Percentiles rank a stretch among this genome's conserved stretches.
Conservation (phyloP, 345 rosid genomes). For the Geranium brycei region DNA sequence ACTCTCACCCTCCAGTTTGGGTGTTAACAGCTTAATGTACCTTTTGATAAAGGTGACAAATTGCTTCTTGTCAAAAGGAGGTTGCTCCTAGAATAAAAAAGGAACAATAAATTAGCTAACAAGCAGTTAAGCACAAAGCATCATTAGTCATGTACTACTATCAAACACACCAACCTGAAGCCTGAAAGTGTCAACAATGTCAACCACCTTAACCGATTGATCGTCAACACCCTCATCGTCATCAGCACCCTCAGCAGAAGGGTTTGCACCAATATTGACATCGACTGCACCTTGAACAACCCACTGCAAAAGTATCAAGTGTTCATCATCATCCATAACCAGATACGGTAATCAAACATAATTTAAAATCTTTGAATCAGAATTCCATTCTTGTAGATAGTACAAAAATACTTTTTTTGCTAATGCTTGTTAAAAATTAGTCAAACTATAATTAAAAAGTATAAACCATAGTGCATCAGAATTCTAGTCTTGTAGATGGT, state of each 20-base stretch:
- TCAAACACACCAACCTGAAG: constrained; percentile 52
- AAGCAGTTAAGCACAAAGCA: too few species aligned
- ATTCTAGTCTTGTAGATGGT: too few species aligned
- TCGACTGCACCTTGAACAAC: constrained; percentile 60
- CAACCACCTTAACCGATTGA: constrained; percentile 67
- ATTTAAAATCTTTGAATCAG: too few species aligned
- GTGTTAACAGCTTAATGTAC: constrained; percentile 58
- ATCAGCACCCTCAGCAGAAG: constrained; percentile 78
- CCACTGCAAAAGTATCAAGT: constrained; percentile 38
- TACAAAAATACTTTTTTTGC: too few species aligned
- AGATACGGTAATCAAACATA: too few species aligned
- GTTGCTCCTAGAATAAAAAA: constrained; percentile 63
- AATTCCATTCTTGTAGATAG: too few species aligned
- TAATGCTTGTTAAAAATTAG: too few species aligned
- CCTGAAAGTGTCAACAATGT: constrained; percentile 94
- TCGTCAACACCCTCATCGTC: constrained; percentile 94
- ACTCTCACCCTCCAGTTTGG: constrained; percentile 42
- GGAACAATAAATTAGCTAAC: too few species aligned
- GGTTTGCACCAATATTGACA: constrained; percentile 91
- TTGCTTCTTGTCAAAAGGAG: constrained; percentile 73
- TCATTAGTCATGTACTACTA: too few species aligned
- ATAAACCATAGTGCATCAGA: not conserved
- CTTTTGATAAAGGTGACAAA: constrained; percentile 59
- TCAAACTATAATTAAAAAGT: too few species aligned
- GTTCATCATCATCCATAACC: too few species aligned